Percentiles rank a stretch among this genome's conserved stretches.
Conservation (phyloP, 2,329 filamentous ascomycete species). For the Aureobasidium zeae region DNA sequence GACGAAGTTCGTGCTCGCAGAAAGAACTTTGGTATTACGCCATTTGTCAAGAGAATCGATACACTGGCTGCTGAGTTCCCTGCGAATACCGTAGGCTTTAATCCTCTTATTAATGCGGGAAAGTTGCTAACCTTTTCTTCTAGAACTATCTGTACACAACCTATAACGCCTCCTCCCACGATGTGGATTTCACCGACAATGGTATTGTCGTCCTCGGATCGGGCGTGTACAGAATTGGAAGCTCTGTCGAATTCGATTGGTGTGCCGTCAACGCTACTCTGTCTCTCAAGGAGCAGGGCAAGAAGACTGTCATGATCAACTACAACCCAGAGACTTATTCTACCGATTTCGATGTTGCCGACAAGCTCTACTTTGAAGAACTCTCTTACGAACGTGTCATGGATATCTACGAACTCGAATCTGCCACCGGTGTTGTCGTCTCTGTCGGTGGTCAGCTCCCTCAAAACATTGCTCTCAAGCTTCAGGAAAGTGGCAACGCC, state of each 20-base stretch:
- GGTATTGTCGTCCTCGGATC: slow-evolving; percentile 82
- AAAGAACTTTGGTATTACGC: slow-evolving; percentile 77
- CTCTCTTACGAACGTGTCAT: slow-evolving; percentile 94
- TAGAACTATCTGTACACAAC: slow-evolving; percentile 50
- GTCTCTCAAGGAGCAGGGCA: slow-evolving; percentile 72
- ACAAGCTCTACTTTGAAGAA: slow-evolving; percentile 94
- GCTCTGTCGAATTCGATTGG: slow-evolving; percentile 98
- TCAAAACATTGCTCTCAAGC: slow-evolving; percentile 90
- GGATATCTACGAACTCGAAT: slow-evolving; percentile 96
- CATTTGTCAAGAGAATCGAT: slow-evolving; percentile 98
- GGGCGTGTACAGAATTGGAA: slow-evolving; percentile 95
- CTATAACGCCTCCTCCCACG: slow-evolving; percentile 90
- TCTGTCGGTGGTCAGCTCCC: slow-evolving; percentile 93
- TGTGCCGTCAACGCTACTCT: slow-evolving; percentile 86
- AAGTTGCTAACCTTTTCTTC: background rate
- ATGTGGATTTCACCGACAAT: slow-evolving; percentile 88
- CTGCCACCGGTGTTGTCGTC: slow-evolving; percentile 77
- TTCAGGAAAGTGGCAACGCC: slow-evolving; percentile 84
- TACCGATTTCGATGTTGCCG: slow-evolving; percentile 83
- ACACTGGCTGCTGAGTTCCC: slow-evolving; percentile 92
- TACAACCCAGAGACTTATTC: slow-evolving; percentile 52
- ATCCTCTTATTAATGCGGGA: background rate
- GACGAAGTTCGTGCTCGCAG: slow-evolving; percentile 80
- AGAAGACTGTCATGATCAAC: slow-evolving; percentile 98
- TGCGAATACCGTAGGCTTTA: slow-evolving; percentile 52